Evolutionary conservation across 192 early-diverging fungal species (phyloP), one percentile per base, ranked within the genome.

Genomic region (Backusella parvicylindrica): DNA sequence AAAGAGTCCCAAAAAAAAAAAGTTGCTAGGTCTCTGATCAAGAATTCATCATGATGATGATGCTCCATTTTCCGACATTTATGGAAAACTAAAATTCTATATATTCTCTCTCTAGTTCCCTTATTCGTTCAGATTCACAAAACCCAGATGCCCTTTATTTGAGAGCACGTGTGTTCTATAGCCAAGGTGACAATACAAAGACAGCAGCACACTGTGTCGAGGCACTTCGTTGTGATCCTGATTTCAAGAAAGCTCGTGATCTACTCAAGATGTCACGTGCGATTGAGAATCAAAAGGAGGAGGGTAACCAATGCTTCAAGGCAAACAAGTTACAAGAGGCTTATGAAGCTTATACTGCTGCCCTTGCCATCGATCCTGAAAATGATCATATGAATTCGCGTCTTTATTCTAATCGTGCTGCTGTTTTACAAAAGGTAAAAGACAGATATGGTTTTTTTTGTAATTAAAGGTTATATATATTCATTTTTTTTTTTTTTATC

Each of bases 351-450:
- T 95, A 96, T 77, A 88, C 87, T 23, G 66, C 87, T 26, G 90
- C 88, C 32, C 66, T 96, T 63, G 91, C 85, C 6, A 85, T 86
- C 16, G 93, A 95, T 73, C 77, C 88, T 8, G 83, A 89, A 32
- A 90, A 89, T 64, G 84, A 86, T 32, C 84, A 84, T 35, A 86
- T 86, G 35, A 87, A 89, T 41, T 89, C 87, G 40, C 92, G 91
- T 72, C 79, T 95, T 56, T 90, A 92, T 60, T 91, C 87, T 37
- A 95, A 95, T 78, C 83, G 93, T 36, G 92, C 93, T n/a, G 90
- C 85, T 16, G 92, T 91, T 26, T 72, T 89, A 53, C 77, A 84
- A 77, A 94, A 93, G 80, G 80, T 82, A 13, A 40, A 12, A 28
- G 26, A 32, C 5, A 23, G 64, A 23, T 11, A 68, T 64, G 28